Evolutionary conservation across 2,329 filamentous ascomycete genomes (phyloP).

Genomic region (Trichophyton verrucosum): DNA sequence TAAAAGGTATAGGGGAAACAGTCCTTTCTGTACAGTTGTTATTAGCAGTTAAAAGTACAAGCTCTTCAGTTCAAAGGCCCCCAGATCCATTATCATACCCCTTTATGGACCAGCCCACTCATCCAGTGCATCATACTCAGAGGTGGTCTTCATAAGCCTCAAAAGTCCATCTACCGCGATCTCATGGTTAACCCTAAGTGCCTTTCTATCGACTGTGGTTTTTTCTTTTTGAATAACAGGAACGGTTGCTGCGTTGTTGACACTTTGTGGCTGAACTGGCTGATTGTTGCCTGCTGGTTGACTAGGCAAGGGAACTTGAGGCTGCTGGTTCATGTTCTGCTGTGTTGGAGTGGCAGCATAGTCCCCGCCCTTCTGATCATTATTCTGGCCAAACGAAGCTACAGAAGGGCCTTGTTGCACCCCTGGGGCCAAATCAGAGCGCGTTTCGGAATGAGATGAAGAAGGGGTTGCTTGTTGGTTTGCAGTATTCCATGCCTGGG

Average conservation of each 20-base stretch:
- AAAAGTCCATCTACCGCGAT: slow-evolving; percentile 30
- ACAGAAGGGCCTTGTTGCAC: neutral
- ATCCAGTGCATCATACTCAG: slow-evolving; percentile 17
- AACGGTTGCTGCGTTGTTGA: neutral
- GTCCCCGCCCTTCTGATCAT: neutral
- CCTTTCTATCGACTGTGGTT: slow-evolving; percentile 13
- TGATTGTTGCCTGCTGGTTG: neutral
- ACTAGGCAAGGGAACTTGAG: neutral
- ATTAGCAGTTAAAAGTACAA: neutral
- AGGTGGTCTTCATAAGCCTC: slow-evolving; percentile 29
- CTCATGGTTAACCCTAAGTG: slow-evolving; percentile 21
- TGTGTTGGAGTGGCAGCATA: neutral
- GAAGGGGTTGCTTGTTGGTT: neutral
- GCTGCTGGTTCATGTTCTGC: neutral
- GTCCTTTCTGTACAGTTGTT: neutral
- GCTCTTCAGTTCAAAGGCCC: neutral
- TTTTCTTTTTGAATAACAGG: slow-evolving; percentile 12
- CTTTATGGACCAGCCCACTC: slow-evolving; percentile 5
- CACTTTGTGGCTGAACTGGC: neutral
- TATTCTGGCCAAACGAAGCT: neutral
- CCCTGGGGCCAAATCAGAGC: neutral
- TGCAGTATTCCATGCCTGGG: slow-evolving; percentile 18
- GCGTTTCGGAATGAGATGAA: neutral
- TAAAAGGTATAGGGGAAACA: too few species aligned
- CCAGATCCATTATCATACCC: neutral